Base-by-base conservation (phyloP, 2,329 filamentous ascomycete species). In the Fusarium nisikadoi region DNA sequence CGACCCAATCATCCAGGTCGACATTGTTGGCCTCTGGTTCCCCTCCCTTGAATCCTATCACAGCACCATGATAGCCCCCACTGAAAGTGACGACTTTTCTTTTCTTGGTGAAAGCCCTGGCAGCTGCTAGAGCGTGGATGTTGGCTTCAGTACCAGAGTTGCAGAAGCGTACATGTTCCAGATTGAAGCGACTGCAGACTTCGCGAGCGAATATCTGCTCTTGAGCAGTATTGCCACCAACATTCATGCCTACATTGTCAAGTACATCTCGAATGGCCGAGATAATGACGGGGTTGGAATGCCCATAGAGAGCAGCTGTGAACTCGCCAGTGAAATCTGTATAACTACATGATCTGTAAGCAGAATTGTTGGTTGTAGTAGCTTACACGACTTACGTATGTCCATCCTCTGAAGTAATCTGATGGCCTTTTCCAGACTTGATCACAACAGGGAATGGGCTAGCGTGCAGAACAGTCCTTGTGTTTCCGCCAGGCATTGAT, bases 141-240 rank as follows among this genome's bases (percentile, higher is more conserved):
- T 89, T 92, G 8, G 89, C 89, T 77, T 92, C 90, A 0, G 90
- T 92, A 5, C 90, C 90, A 0, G 88, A 90, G 78, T 92, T 92
- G 45, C 87, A 85, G 78, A 92, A 91, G 3, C 90, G 84, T 7
- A 91, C 80, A 17, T 84, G 82, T 11, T 90, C 88, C 9, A 91
- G 80, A 0, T 78, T 74, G 71, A 92, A 91, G 7, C 90, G 83
- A 14, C 80, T 73, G 62, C 84, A 86, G n/a, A 92, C 76, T n/a
- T 84, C 76, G 14, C 79, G 74, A 0, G 89, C 90, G 27, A 89
- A 81, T 20, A 82, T 72, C 13, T 82, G 80, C 78, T 92, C 90
- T 53, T 86, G 82, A 16, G 77, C 70, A 38, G 84, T 88, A 4
- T 86, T 86, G 0, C 83, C 86, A 9, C 90, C 88, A 20, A 89